Base-by-base conservation (phyloP, 192 early-diverging fungal species). In the Geosiphon pyriformis region DNA sequence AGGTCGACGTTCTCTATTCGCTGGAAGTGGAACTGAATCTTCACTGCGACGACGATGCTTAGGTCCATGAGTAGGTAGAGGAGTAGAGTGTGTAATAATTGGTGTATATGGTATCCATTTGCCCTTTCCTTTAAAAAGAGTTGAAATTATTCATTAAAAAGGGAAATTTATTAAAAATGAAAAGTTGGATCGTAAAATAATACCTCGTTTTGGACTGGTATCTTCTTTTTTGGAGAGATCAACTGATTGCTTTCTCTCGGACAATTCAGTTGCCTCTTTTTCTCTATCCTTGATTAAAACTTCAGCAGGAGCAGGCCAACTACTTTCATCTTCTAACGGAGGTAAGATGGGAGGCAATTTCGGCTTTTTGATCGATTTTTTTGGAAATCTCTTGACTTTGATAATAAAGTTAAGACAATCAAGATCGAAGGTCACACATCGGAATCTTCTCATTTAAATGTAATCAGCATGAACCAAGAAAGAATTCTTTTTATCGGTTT, bases 31-130 rank as follows among this genome's bases (percentile, higher is more conserved):
- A 25, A 61, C 37, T 3, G 67, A 49, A 64, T 72, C 71, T 67
- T 72, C 74, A 56, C 70, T 31, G 35, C 63, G 71, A 20, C 73
- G 65, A 11, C 49, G 65, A 32, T 74, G 58, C 53, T 73, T 74
- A 34, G 34, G 61, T 18, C 61, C 70, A 25, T 73, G 73, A 46
- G 69, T 62, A 20, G 78, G 75, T 34, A 76, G 62, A 33, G 81
- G 70, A 34, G 80, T 74, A 8, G 78, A 66, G 35, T 84, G 83
- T 27, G 79, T 82, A 49, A 84, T 84, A 32, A 70, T 80, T 30
- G 76, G 77, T n/a, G 74, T 77, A 49, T 73, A 76, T 20, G 71
- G 73, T 4, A 75, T 79, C 77, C 83, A 81, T 69, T 80, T 79
- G 48, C 76, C 80, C 66, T 78, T 81, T 59, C 74, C 78, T 67